Evolutionary conservation across 495 filamentous ascomycete genomes (phyloP).

Genomic region (Aspergillus avenaceus): DNA sequence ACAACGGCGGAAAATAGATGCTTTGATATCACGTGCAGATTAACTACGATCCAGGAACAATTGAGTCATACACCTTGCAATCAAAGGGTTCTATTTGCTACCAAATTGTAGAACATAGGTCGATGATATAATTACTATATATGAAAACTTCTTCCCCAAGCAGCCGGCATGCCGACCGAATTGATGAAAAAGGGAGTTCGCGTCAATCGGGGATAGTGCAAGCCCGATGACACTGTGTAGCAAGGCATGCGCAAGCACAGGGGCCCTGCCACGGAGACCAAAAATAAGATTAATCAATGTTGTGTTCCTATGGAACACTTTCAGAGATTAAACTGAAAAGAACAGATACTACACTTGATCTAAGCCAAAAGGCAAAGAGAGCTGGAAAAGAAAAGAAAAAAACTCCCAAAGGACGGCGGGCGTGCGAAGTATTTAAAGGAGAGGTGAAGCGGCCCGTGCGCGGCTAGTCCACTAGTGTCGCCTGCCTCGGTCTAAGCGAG

Average conservation of each 20-base stretch:
- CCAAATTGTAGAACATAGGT: no score
- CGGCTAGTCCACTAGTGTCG: conserved; percentile 14
- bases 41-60: no score
- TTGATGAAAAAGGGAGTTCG: conserved; percentile 67
- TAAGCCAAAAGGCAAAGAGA: conserved; percentile 61
- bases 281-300: conserved; percentile 87
- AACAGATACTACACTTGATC: conserved; percentile 99
- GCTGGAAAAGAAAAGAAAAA: conserved; percentile 50
- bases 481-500: neutral
- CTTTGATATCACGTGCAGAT: conserved; percentile 6
- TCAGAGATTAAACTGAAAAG: conserved; percentile 95
- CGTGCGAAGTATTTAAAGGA: conserved; percentile 28
- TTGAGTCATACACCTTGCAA: no score
- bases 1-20: no score
- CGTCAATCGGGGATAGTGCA: conserved; percentile 83
- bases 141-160: conserved; percentile 60
- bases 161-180: conserved; percentile 52
- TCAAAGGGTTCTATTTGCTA: no score
- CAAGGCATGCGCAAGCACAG: conserved; percentile 78
- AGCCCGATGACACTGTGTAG: conserved; percentile 80
- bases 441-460: conserved; percentile 8
- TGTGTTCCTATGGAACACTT: conserved; percentile 64
- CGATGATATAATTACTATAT: no score
- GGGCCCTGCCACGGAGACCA: conserved; percentile 51
- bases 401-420: conserved; percentile 24